Evolutionary conservation across 2,329 filamentous ascomycete species (phyloP), one percentile per base, ranked within the genome.

Genomic region (Alternaria postmessia): DNA sequence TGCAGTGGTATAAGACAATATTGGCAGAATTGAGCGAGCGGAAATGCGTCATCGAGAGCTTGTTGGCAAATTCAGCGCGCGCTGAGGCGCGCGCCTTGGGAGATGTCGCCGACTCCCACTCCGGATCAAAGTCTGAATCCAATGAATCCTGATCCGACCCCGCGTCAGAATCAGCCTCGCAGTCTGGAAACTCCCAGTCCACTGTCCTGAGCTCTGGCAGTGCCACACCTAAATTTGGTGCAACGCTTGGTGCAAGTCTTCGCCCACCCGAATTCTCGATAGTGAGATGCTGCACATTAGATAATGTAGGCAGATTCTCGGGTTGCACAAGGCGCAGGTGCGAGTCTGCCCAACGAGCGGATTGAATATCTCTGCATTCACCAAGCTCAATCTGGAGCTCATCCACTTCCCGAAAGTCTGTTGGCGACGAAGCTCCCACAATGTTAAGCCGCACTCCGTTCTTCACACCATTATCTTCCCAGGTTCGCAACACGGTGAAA

Each of bases 381-480:
- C 53, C 43, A 48, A 42, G 26, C 53, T 24, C 53, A 24, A 55
- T 48, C 34, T 48, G 32, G 53, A 55, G 32, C 24, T 55, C 43
- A 55, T 49, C 53, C 34, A 52, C 49, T 52, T 52, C 53, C 30
- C 43, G 43, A n/a, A 22, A 48, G 53, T 55, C 53, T 24, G 53
- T 55, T 22, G 46, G 51, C 39, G 24, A 55, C 12, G 30, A n/a
- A 11, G 38, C 38, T 16, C 20, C 20, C 3, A 3, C 20, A 7
- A 61, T 47, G 2, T 41, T 20, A 22, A 62, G 47, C 16, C 43
- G 28, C 47, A 62, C 24, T 18, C 34, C 47, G 43, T 48, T 55
- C 34, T 42, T 11, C 36, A 62, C 41, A 26, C 59, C 59, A 16
- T 54, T 26, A 12, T 58, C 54, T 41, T 62, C 54, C 59, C 59